Evolutionary conservation across 257 asterid genomes (phyloP).

Genomic region (Handroanthus guayacan): DNA sequence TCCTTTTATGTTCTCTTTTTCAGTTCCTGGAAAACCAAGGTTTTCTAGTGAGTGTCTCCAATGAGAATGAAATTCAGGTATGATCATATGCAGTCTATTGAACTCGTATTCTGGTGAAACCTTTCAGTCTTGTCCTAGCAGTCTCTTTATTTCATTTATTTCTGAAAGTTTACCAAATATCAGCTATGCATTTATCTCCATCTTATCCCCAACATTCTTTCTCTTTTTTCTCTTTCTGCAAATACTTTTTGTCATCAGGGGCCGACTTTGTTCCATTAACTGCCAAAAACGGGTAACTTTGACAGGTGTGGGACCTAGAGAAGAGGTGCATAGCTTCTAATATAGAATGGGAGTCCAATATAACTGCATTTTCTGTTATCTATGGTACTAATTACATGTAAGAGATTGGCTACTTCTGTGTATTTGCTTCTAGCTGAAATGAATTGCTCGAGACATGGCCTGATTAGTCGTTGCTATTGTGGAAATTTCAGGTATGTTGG

Average conservation of each 20-base stretch:
- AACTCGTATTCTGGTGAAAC: constrained; percentile 24
- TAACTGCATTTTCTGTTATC: constrained; percentile 85
- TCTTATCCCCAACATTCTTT: constrained; percentile 17
- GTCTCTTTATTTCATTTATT: constrained; percentile 16
- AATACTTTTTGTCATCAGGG: constrained; percentile 13
- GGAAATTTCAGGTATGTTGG: constrained; percentile 74
- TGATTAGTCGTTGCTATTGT: constrained; percentile 34
- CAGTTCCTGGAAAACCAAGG: constrained; percentile 99
- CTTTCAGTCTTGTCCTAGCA: constrained; percentile 7
- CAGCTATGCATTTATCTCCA: constrained; percentile 24
- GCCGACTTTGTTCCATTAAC: constrained; percentile 3
- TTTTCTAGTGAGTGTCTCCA: constrained; percentile 81
- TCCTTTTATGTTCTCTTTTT: constrained; percentile 35
- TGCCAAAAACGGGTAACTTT: constrained; percentile 26
- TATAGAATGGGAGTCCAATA: constrained; percentile 90
- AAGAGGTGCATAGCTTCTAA: constrained; percentile 68
- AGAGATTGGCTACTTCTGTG: constrained; percentile 37
- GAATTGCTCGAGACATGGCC: constrained; percentile 29
- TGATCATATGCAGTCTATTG: constrained; percentile 15
- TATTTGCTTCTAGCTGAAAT: constrained; percentile 27
- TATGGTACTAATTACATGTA: constrained; percentile 89
- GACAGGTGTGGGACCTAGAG: constrained; percentile 96
- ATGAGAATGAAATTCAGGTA: constrained; percentile 95
- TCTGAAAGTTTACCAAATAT: constrained; percentile 32
- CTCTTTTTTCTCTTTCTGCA: neutral